Percentiles rank a stretch among this genome's conserved stretches.
Evolutionary conservation across 257 asterid genomes (phyloP).

Genomic region (Lithospermum erythrorhizon): DNA sequence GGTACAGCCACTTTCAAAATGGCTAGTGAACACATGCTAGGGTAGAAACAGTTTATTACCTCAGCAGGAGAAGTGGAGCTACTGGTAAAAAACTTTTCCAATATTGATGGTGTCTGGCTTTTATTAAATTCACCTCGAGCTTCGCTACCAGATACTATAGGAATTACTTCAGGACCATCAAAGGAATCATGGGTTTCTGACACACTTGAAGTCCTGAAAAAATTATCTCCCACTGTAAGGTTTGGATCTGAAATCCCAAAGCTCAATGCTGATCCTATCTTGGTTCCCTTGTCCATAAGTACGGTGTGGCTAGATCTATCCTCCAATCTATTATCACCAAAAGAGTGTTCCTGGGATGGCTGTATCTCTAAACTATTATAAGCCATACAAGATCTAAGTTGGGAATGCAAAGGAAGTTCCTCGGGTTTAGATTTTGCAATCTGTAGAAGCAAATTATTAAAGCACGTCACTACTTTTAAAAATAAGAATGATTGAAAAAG

Average conservation of each 20-base stretch:
- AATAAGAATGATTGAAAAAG: no score
- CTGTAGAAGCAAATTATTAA: no score
- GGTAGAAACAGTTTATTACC: constrained; percentile 27
- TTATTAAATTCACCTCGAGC: constrained; percentile 26
- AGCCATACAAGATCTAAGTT: constrained; percentile 17
- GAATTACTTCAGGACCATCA: constrained; percentile 26
- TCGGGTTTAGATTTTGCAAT: no score
- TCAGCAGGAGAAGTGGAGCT: constrained; percentile 24
- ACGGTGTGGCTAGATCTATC: constrained; percentile 22
- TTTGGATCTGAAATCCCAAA: constrained; percentile 27
- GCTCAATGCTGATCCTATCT: constrained; percentile 17
- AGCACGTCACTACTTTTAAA: no score
- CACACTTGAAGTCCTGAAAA: constrained; percentile 22
- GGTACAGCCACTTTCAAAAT: background rate
- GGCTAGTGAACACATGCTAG: background rate
- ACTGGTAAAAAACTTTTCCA: constrained; percentile 47
- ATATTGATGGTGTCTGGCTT: constrained; percentile 36
- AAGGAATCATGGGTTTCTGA: constrained; percentile 26
- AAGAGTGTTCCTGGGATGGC: constrained; percentile 20
- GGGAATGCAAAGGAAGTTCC: background rate
- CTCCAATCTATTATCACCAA: constrained; percentile 26
- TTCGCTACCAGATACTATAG: constrained; percentile 27
- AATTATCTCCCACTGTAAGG: constrained; percentile 28
- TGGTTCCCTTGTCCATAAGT: constrained; percentile 28
- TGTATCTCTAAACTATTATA: constrained; percentile 24